Evolutionary conservation across 1,139 yeast species (phyloP).

Genomic region (Sugiyamaella novakii): DNA sequence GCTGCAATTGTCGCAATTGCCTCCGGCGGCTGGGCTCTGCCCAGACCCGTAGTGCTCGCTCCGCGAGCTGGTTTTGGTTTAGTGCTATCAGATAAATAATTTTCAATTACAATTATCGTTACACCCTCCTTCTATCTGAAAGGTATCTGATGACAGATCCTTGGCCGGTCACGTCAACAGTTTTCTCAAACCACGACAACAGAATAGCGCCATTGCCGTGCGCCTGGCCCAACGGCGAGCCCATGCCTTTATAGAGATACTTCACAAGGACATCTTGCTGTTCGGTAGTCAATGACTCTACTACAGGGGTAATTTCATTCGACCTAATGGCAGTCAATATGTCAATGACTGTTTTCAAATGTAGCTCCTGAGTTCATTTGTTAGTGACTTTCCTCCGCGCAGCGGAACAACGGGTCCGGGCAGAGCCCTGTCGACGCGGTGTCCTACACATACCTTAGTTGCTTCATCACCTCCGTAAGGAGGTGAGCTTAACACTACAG

Average conservation of each 20-base stretch:
- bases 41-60: neutral
- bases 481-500: conserved; percentile 64
- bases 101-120: conserved; percentile 8
- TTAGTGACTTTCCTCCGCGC: neutral
- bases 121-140: conserved; percentile 82
- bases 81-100: conserved; percentile 5
- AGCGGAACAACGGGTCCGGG: conserved; percentile 3
- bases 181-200: conserved; percentile 90
- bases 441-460: conserved; percentile 47
- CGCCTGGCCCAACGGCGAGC: conserved; percentile 60
- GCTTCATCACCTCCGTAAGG: conserved; percentile 77
- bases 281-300: conserved; percentile 58
- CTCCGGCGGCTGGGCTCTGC: conserved; percentile 12
- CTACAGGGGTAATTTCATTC: conserved; percentile 64
- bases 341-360: conserved; percentile 67
- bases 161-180: conserved; percentile 79
- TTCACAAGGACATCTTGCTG: conserved; percentile 82
- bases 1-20: neutral
- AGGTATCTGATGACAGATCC: conserved; percentile 87
- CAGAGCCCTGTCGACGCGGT: neutral
- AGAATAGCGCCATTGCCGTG: conserved; percentile 86
- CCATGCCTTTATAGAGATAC: conserved; percentile 85
- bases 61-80: conserved; percentile 1
- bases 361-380: conserved; percentile 34
- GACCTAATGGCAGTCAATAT: conserved; percentile 74